Percentiles rank a stretch among this genome's conserved stretches.
phyloP scores from a whole-genome alignment of 2,329 filamentous ascomycete genomes.

The Zymoseptoria brevis region DNA sequence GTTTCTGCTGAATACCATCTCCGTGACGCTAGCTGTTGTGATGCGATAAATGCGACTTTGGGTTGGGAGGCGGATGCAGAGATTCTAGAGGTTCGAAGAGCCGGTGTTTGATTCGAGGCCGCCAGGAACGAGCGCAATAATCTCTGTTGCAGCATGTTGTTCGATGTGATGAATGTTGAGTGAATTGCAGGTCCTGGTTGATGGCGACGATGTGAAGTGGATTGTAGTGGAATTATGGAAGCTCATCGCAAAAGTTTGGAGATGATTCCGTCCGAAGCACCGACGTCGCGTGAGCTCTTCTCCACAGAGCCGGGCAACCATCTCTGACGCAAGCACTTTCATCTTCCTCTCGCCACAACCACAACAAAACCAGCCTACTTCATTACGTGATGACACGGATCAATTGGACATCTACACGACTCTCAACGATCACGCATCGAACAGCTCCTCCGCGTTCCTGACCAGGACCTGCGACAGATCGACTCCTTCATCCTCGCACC shows the following conservation, averaged over 20 bases:
- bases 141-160: conserved; percentile 44
- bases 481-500: conserved; percentile 41
- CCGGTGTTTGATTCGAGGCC: conserved; percentile 23
- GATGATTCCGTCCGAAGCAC: background rate
- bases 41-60: conserved; percentile 23
- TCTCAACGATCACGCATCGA: conserved; percentile 6
- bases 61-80: conserved; percentile 22
- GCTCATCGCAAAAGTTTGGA: background rate
- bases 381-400: background rate
- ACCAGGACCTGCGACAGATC: conserved; percentile 45
- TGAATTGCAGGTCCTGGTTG: conserved; percentile 4
- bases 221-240: background rate
- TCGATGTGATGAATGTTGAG: conserved; percentile 3
- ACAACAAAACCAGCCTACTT: background rate
- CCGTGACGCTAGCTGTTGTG: conserved; percentile 27
- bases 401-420: background rate
- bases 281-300: background rate
- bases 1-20: conserved; percentile 41
- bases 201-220: background rate
- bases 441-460: conserved; percentile 49
- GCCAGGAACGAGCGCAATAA: conserved; percentile 41
- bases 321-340: background rate
- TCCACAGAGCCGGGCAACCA: background rate
- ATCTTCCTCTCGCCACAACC: background rate
- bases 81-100: conserved; percentile 22